Evolutionary conservation across 1,284 basidiomycete genomes (phyloP), one percentile per base, ranked within the genome.

Genomic region (Rhodotorula sp.): DNA sequence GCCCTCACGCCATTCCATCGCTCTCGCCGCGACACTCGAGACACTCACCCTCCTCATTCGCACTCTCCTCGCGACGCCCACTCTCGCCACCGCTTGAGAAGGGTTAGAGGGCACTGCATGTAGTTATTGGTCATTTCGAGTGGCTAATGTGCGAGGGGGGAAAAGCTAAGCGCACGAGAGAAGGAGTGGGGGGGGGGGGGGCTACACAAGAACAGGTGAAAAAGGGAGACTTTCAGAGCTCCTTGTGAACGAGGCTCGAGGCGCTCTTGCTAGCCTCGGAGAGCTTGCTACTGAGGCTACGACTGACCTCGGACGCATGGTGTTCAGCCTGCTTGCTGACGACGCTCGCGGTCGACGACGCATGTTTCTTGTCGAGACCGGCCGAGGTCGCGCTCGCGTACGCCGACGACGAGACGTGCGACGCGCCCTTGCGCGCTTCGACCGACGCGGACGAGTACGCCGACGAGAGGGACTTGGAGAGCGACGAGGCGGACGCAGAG

Each of bases 321-420:
- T 63, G 52, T 36, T 59, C 59, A 30, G 75, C 75, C 24, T 63
- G 65, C 58, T 76, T 76, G 52, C 62, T 64, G 34, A 71, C 48
- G 11, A 30, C 36, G 10, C 64, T 68, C 8, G 73, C 73, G 39
- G 29, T 15, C 17, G 66, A 44, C 15, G 49, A 36, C n/a, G 59
- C 66, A 30, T 34, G 49, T 36, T 65, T 59, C 51, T 32, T 17
- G 63, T 71, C 63, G 48, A 36, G 24, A 6, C 61, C 58, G 27
- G 60, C 52, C n/a, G 22, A 27, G 10, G 59, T 61, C 7, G 62
- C 70, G 34, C 62, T 59, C 59, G 59, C 55, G 48, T 64, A 61
- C 29, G 52, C 59, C 54, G 64, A 57, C 20, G 57, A 59, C 17
- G 47, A 47, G 51, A 67, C 47, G 13, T 19, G 20, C 44, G 48